Evolutionary conservation across 1,284 basidiomycete species (phyloP).

Genomic region (Tetrapyrgos nigripes): DNA sequence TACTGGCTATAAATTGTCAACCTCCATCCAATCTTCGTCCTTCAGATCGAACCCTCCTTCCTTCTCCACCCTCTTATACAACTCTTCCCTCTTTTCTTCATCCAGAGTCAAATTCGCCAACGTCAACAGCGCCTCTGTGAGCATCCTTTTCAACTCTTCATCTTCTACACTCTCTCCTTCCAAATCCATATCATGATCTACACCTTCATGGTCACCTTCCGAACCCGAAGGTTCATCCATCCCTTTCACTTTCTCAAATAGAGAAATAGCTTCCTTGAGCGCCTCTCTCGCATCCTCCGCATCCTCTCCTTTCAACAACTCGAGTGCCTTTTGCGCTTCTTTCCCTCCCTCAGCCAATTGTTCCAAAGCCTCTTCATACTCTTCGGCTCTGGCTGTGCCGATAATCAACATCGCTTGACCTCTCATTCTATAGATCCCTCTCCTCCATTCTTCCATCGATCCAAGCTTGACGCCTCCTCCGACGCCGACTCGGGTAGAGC

Average conservation of each 20-base stretch:
- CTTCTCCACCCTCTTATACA: slow-evolving; percentile 53
- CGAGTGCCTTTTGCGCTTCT: slow-evolving; percentile 47
- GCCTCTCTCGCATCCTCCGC: slow-evolving; percentile 59
- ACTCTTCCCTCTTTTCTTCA: slow-evolving; percentile 51
- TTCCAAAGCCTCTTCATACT: slow-evolving; percentile 56
- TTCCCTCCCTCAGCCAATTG: slow-evolving; percentile 44
- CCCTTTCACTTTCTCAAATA: slow-evolving; percentile 57
- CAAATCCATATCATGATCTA: slow-evolving; percentile 26
- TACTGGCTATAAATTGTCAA: too few relatives aligned
- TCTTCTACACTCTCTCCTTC: slow-evolving; percentile 33
- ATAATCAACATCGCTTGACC: slow-evolving; percentile 62
- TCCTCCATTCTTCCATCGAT: slow-evolving; percentile 48
- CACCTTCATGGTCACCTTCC: neutral
- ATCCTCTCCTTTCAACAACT: slow-evolving; percentile 46
- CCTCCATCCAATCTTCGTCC: neutral
- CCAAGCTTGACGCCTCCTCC: neutral
- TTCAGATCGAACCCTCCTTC: slow-evolving; percentile 43
- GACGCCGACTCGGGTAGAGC: neutral
- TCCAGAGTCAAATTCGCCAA: slow-evolving; percentile 62
- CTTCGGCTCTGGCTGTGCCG: slow-evolving; percentile 58
- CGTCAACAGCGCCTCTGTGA: slow-evolving; percentile 61
- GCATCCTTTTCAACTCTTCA: slow-evolving; percentile 44
- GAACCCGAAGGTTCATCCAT: neutral
- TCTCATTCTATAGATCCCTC: slow-evolving; percentile 50
- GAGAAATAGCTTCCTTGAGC: slow-evolving; percentile 52